Conservation (phyloP, 1,284 basidiomycete genomes). For the Ustilago nuda region DNA sequence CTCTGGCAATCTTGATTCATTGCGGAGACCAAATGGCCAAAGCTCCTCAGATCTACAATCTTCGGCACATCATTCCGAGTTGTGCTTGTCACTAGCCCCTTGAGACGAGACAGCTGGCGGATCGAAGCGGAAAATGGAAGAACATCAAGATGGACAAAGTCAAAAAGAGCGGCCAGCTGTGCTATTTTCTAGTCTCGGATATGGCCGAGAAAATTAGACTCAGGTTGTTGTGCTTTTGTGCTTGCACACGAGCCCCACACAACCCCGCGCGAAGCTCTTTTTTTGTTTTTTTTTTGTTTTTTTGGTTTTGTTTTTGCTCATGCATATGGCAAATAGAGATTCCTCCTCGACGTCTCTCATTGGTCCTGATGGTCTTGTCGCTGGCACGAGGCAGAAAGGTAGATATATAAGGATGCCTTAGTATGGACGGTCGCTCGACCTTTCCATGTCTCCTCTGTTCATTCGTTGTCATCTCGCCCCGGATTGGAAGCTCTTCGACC, state of each 20-base stretch:
- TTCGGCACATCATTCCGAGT: background rate
- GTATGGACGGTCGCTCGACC: background rate
- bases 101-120: background rate
- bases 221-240: background rate
- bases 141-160: background rate
- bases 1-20: background rate
- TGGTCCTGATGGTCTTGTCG: constrained; percentile 3
- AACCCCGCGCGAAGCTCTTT: constrained; percentile 2
- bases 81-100: background rate
- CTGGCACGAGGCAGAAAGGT: constrained; percentile 2
- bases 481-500: background rate
- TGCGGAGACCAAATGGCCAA: background rate
- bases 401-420: background rate
- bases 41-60: background rate
- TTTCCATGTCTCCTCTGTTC: background rate
- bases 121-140: background rate
- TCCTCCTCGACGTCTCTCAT: background rate
- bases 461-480: background rate
- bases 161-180: background rate
- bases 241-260: constrained; percentile 8
- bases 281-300: no score
- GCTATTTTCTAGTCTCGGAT: constrained; percentile 7
- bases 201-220: constrained; percentile 13
- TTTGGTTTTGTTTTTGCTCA: background rate
- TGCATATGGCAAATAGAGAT: background rate